phyloP scores from a whole-genome alignment of 2,329 filamentous ascomycete genomes.

The Epichloe elymi region DNA sequence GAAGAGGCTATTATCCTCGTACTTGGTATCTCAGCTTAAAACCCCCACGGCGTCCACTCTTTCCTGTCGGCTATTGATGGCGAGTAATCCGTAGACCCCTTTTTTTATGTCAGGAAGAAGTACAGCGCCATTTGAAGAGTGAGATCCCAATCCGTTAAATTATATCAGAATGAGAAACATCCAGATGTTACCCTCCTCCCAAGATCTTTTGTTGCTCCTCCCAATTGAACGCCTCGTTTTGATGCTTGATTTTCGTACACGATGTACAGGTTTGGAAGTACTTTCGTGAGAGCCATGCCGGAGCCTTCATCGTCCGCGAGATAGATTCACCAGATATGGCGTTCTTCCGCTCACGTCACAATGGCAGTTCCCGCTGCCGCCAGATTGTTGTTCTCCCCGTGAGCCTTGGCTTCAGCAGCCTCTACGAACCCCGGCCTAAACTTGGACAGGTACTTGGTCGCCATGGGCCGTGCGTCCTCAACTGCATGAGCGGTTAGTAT shows the following conservation, averaged over 20 bases:
- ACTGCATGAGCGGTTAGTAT: constrained; percentile 22
- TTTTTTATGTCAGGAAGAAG: too few relatives aligned
- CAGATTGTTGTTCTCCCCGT: constrained; percentile 10
- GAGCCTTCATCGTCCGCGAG: not conserved
- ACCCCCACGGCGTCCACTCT: too few relatives aligned
- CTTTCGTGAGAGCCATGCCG: not conserved
- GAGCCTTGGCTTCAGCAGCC: constrained; percentile 14
- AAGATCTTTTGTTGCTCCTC: not conserved
- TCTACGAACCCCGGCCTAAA: constrained; percentile 42
- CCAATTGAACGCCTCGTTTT: not conserved
- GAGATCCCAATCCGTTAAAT: too few relatives aligned
- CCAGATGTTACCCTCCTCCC: not conserved
- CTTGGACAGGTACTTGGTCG: constrained; percentile 47
- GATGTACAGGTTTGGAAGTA: not conserved
- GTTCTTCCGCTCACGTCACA: constrained; percentile 13
- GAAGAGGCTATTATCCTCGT: too few relatives aligned
- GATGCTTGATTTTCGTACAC: not conserved
- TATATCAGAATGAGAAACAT: not conserved
- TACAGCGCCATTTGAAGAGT: too few relatives aligned
- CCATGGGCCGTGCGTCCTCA: constrained; percentile 49
- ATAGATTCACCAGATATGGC: too few relatives aligned
- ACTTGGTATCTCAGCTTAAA: too few relatives aligned
- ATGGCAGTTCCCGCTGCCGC: constrained; percentile 16
- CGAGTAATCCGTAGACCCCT: too few relatives aligned
- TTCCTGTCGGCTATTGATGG: too few relatives aligned